A percentile compares a stretch with the other conserved stretches of the same genome.
Conservation (phyloP, 108 stramenopile genomes). For the Bacterosira constricta region DNA sequence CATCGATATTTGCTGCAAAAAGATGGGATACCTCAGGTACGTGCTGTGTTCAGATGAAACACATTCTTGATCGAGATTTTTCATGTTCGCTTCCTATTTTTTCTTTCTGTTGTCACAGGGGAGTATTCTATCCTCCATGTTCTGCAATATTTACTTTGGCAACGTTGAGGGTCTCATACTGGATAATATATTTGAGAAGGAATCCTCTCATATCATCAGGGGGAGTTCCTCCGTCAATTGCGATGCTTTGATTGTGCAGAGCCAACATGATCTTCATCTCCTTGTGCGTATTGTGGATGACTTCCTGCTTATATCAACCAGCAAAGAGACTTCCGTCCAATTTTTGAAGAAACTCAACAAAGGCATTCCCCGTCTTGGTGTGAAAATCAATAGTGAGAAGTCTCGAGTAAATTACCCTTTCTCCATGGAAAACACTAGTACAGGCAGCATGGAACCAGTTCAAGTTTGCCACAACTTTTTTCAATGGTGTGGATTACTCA, state of each 20-base stretch:
- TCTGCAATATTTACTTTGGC: slow-evolving; percentile 94
- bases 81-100: neutral
- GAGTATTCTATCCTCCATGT: slow-evolving; percentile 81
- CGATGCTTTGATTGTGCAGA: slow-evolving; percentile 12
- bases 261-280: slow-evolving; percentile 30
- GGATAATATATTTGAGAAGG: slow-evolving; percentile 46
- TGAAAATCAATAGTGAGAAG: slow-evolving; percentile 76
- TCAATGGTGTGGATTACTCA: slow-evolving; percentile 89
- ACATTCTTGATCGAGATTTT: neutral
- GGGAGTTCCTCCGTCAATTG: slow-evolving; percentile 11
- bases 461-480: slow-evolving; percentile 35
- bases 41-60: neutral
- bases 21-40: slow-evolving; percentile 71
- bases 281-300: slow-evolving; percentile 84
- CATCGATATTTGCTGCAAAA: slow-evolving; percentile 61
- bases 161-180: slow-evolving; percentile 72
- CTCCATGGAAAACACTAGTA: neutral
- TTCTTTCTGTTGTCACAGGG: slow-evolving; percentile 59
- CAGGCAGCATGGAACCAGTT: slow-evolving; percentile 2
- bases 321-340: slow-evolving; percentile 22
- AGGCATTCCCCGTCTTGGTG: slow-evolving; percentile 69
- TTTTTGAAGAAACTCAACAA: slow-evolving; percentile 65
- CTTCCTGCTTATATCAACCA: slow-evolving; percentile 76
- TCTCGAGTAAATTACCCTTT: slow-evolving; percentile 44
- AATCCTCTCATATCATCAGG: slow-evolving; percentile 15